Evolutionary conservation across 2,329 filamentous ascomycete species (phyloP).

Genomic region (Cryphonectria naterciae): DNA sequence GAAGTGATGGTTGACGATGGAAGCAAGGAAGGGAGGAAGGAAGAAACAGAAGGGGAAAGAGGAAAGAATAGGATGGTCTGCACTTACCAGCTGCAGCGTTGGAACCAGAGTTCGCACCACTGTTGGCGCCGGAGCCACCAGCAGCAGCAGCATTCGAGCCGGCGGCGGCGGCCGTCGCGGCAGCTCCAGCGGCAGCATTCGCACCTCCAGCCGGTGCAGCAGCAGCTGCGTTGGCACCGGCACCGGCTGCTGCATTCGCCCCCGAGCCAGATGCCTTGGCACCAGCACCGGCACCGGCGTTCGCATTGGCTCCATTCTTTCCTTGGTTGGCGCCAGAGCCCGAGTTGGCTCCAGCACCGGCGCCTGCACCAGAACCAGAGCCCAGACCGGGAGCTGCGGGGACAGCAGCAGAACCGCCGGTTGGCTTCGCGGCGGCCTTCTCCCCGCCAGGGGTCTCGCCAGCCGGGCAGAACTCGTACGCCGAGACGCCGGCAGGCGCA

Average conservation of each 20-base stretch:
- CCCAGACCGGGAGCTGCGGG: not conserved
- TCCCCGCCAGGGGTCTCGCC: not conserved
- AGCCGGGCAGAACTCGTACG: slow-evolving; percentile 3
- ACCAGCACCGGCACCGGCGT: not conserved
- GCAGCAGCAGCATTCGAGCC: not conserved
- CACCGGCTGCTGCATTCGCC: not conserved
- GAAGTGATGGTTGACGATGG: not conserved
- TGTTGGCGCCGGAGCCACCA: not conserved
- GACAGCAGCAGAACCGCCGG: not conserved
- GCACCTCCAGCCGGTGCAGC: not conserved
- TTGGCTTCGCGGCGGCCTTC: not conserved
- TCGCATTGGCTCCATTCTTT: not conserved
- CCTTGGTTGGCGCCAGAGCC: not conserved
- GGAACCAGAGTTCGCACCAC: not conserved
- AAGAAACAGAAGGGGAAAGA: no score
- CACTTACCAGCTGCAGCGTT: not conserved
- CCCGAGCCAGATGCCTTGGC: not conserved
- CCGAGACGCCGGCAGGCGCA: slow-evolving; percentile 1
- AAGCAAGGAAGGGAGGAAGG: no score
- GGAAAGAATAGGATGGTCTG: not conserved
- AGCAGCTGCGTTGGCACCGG: not conserved
- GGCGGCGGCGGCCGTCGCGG: not conserved
- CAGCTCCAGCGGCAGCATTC: not conserved
- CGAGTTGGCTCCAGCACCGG: not conserved
- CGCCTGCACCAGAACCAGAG: not conserved